Percentiles rank a stretch among this genome's conserved stretches.
Evolutionary conservation across 1,284 basidiomycete species (phyloP).

Genomic region (Ceratobasidium sp.): DNA sequence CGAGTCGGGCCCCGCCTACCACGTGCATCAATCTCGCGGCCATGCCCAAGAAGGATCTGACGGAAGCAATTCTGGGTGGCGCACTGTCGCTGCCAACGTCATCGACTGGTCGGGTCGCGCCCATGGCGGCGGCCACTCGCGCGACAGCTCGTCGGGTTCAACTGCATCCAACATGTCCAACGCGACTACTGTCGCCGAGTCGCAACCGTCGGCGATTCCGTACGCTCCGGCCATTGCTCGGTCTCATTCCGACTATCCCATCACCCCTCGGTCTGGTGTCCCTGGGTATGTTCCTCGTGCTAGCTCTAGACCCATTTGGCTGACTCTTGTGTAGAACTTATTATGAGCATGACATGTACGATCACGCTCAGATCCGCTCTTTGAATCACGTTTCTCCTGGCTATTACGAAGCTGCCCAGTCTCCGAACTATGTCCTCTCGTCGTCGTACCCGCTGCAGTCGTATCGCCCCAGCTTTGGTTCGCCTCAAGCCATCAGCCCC

Average conservation of each 20-base stretch:
- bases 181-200: constrained; percentile 27
- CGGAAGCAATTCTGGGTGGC: constrained; percentile 42
- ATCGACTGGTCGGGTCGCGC: constrained; percentile 38
- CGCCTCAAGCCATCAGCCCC: constrained; percentile 37
- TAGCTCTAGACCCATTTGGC: not conserved
- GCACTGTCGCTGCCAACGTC: constrained; percentile 35
- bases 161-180: constrained; percentile 26
- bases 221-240: constrained; percentile 11
- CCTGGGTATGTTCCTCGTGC: constrained; percentile 8
- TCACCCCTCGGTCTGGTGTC: constrained; percentile 30
- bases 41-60: constrained; percentile 41
- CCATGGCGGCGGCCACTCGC: constrained; percentile 36
- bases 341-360: constrained; percentile 34
- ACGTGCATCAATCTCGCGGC: constrained; percentile 21
- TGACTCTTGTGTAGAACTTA: constrained; percentile 22
- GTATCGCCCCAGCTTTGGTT: constrained; percentile 28
- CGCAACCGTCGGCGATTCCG: constrained; percentile 14
- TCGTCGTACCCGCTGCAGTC: constrained; percentile 13
- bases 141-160: constrained; percentile 39
- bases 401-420: constrained; percentile 34
- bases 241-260: constrained; percentile 28
- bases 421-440: constrained; percentile 41
- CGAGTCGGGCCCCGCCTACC: constrained; percentile 25
- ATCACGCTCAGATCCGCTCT: constrained; percentile 23
- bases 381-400: constrained; percentile 26